Evolutionary conservation across 352 stramenopile species (phyloP).

Genomic region (Globisporangium orthogonon): DNA sequence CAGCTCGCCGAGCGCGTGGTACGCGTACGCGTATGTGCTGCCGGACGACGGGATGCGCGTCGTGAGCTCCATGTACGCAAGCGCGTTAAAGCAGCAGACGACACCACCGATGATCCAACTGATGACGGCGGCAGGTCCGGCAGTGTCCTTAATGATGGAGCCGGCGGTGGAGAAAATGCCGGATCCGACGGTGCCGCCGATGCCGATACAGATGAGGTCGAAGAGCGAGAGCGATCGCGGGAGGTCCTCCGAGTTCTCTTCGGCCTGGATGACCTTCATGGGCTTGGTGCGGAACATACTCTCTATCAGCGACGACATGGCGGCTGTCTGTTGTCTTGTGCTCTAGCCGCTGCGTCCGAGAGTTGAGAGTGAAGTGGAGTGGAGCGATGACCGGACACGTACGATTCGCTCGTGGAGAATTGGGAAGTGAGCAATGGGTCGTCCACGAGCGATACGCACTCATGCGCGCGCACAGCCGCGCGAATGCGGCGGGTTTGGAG

Average conservation of each 20-base stretch:
- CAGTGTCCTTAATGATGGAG: slow-evolving; percentile 30
- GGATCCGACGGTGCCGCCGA: slow-evolving; percentile 82
- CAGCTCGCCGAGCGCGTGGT: slow-evolving; percentile 86
- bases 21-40: slow-evolving; percentile 89
- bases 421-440: not conserved
- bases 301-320: slow-evolving; percentile 4
- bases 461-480: not conserved
- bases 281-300: slow-evolving; percentile 48
- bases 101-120: slow-evolving; percentile 70
- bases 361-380: not conserved
- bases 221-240: slow-evolving; percentile 57
- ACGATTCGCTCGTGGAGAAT: not conserved
- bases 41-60: slow-evolving; percentile 81
- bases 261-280: slow-evolving; percentile 40
- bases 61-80: slow-evolving; percentile 85
- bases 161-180: slow-evolving; percentile 77
- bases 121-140: slow-evolving; percentile 2
- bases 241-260: slow-evolving; percentile 44
- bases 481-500: not conserved
- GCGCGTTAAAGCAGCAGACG: slow-evolving; percentile 59
- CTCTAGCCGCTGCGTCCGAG: not conserved
- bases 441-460: not conserved
- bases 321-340: not conserved
- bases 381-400: not conserved
- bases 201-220: slow-evolving; percentile 83